Base-by-base conservation (phyloP, 2,329 filamentous ascomycete species). In the Fusarium robinianum region DNA sequence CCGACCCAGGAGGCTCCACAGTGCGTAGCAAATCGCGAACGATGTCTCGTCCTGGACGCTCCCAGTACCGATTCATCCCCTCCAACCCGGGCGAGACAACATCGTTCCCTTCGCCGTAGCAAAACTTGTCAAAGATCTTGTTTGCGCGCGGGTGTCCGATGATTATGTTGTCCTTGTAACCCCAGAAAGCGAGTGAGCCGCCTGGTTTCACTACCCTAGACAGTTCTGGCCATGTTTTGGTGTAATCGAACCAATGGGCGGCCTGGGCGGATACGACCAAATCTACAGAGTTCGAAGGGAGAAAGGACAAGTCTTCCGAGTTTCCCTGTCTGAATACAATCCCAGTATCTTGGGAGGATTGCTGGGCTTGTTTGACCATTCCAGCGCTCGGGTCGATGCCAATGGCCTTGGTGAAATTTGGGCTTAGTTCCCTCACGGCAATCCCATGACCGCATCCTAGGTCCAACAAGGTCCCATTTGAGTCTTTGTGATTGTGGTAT, bases 211-310 rank as follows among this genome's bases (percentile, higher is more conserved):
- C 66, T 6, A 81, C 74, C 9, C 79, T 72, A 8, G 67, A 67
- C 44, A 85, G 61, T 57, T 80, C 76, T 0, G 72, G 72, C 77
- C 80, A 86, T 3, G 77, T 72, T 25, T 67, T 70, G 6, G 50
- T 26, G 57, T 79, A 80, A 61, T 85, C 74, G 62, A 87, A 87
- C 83, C 83, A 87, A 61, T 87, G 83, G 26, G 81, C 80, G 6
- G 82, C 75, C 57, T 86, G 81, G 6, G 71, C 75, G 5, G 73
- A 67, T 11, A 76, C 71, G 5, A 67, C 69, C 55, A 75, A 66
- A 60, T 86, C 82, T 2, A 85, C 63, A 4, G 69, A 73, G 5
- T 61, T 67, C 44, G 77, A 73, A 0, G 61, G 38, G 2, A 84
- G 43, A 49, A 78, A 80, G 1, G 65, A 64, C 4, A 84, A 63